Evolutionary conservation across 108 stramenopile species (phyloP).

Genomic region (Skeletonema costatum): DNA sequence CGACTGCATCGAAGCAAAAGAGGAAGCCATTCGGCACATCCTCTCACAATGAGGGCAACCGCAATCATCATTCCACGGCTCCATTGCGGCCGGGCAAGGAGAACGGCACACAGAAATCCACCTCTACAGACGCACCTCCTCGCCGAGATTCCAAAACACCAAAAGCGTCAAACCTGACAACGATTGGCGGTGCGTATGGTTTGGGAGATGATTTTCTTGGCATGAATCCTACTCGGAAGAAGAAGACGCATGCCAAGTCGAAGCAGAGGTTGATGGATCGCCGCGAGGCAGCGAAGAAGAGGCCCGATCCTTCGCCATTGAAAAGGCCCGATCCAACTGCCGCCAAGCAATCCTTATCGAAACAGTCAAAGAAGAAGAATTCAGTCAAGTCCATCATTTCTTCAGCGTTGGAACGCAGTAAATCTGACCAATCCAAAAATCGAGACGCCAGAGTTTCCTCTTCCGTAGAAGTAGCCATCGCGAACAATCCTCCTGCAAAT

Average conservation of each 20-base stretch:
- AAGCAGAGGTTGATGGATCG: not conserved
- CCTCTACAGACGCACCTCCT: not conserved
- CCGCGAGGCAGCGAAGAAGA: not conserved
- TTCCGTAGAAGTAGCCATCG: not conserved
- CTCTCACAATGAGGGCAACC: not conserved
- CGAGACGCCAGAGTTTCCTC: not conserved
- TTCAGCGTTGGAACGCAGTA: not conserved
- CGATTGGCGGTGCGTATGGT: conserved; percentile 14
- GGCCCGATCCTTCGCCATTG: conserved; percentile 36
- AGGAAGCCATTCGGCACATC: conserved; percentile 36
- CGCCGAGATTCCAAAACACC: conserved; percentile 52
- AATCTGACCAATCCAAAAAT: not conserved
- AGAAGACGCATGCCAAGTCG: not conserved
- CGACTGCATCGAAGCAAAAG: conserved; percentile 5
- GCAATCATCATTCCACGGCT: not conserved
- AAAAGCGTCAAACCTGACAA: conserved; percentile 30
- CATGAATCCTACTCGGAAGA: not conserved
- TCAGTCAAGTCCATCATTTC: not conserved
- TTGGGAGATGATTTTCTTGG: not conserved
- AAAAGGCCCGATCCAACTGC: conserved; percentile 34
- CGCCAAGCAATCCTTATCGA: not conserved
- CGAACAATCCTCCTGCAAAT: not conserved
- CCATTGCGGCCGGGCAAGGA: not conserved
- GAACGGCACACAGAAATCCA: not conserved
- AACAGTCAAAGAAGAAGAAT: not conserved